Percentiles rank a stretch among this genome's conserved stretches.
These are phyloP conservation scores for Sphagnum contortum DNA, from an alignment of 225 moss, liverwort and hornwort species.

Conservation along the genomic window DNA sequence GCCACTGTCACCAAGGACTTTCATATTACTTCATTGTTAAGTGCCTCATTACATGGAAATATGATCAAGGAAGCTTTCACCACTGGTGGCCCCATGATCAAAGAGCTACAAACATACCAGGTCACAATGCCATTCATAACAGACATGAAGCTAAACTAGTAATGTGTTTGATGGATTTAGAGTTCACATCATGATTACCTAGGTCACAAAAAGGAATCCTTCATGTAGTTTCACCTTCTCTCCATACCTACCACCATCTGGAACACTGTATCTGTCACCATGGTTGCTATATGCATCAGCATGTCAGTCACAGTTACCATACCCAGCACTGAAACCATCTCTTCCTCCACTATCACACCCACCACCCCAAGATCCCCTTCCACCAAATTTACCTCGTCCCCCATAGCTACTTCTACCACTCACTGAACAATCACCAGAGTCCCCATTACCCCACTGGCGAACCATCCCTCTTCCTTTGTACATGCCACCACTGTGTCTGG, in stretches of 20 bases:
- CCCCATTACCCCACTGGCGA: constrained; percentile 62
- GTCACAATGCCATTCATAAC: too few relatives aligned
- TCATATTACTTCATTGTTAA: too few relatives aligned
- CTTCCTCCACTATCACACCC: constrained; percentile 50
- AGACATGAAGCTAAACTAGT: too few relatives aligned
- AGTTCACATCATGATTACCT: too few relatives aligned
- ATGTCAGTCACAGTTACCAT: constrained; percentile 45
- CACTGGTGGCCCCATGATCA: too few relatives aligned
- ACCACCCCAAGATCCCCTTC: constrained; percentile 58
- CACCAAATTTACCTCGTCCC: constrained; percentile 54
- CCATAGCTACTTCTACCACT: constrained; percentile 60
- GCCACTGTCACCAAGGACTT: too few relatives aligned
- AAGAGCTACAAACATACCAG: too few relatives aligned
- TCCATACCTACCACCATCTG: constrained; percentile 52
- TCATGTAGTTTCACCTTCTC: constrained; percentile 38
- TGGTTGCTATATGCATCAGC: constrained; percentile 40
- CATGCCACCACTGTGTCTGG: constrained; percentile 73
- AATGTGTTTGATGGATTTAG: too few relatives aligned
- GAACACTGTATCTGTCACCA: constrained; percentile 54
- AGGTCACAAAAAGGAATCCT: too few relatives aligned
- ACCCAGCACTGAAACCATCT: constrained; percentile 40
- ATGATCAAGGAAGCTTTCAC: too few relatives aligned
- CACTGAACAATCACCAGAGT: constrained; percentile 59
- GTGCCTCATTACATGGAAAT: too few relatives aligned
- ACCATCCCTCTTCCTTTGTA: constrained; percentile 67